phyloP scores from a whole-genome alignment of 768 basidiomycete genomes.

The Sporobolomyces pararoseus region DNA sequence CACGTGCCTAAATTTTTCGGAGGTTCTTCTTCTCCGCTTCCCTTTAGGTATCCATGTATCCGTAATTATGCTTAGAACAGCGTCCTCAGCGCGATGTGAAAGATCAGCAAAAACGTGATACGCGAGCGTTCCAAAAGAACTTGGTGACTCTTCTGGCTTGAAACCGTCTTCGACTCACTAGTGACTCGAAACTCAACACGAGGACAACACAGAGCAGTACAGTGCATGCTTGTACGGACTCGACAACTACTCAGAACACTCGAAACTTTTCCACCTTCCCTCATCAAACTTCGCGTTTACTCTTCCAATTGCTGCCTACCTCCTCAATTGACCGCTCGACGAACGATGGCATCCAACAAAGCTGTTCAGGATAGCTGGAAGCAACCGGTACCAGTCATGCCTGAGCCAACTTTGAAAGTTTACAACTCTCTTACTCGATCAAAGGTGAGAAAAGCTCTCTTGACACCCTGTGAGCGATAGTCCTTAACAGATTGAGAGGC shows the following conservation, averaged over 20 bases:
- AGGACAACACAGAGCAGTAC: not conserved
- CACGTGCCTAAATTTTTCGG: no score
- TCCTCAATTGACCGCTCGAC: not conserved
- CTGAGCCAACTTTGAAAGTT: constrained; percentile 70
- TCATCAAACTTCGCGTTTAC: not conserved
- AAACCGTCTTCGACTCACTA: no score
- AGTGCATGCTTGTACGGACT: constrained; percentile 22
- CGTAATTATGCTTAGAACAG: no score
- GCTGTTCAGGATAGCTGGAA: constrained; percentile 53
- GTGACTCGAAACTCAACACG: no score
- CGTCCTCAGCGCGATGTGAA: no score
- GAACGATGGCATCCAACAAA: constrained; percentile 18
- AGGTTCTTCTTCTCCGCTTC: no score
- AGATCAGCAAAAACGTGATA: no score
- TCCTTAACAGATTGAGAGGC: no score
- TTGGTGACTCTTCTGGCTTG: no score
- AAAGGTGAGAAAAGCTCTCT: constrained; percentile 60
- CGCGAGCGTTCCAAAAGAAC: no score
- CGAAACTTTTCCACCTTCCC: not conserved
- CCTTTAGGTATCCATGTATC: no score
- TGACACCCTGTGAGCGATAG: no score
- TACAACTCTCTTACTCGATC: constrained; percentile 89
- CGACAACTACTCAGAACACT: not conserved
- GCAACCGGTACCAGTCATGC: constrained; percentile 53
- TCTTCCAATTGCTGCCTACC: not conserved